Percentiles rank a stretch among this genome's conserved stretches.
Evolutionary conservation across 345 rosid genomes (phyloP).

Genomic region (Triadica sebifera): DNA sequence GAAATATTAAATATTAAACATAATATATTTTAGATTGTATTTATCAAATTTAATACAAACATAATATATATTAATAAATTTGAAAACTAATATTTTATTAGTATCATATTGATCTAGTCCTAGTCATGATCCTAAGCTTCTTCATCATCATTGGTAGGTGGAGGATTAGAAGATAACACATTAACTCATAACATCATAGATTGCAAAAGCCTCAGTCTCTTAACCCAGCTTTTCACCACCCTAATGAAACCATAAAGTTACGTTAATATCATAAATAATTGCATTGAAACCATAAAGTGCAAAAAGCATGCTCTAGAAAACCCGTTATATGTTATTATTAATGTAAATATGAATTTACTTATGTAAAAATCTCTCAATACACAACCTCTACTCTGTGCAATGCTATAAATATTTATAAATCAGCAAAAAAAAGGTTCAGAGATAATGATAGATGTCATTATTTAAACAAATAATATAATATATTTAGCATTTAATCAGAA

Average conservation of each 20-base stretch:
- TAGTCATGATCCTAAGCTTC: too few species aligned
- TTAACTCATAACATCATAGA: conserved; percentile 92
- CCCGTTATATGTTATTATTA: neutral
- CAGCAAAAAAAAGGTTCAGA: neutral
- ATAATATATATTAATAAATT: too few species aligned
- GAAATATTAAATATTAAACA: too few species aligned
- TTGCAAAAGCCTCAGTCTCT: conserved; percentile 89
- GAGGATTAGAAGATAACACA: too few species aligned
- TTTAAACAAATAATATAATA: neutral
- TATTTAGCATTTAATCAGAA: neutral
- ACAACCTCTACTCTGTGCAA: neutral
- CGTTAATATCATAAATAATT: neutral
- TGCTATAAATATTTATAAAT: neutral
- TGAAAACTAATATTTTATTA: too few species aligned
- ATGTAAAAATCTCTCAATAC: neutral
- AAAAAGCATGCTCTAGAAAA: neutral
- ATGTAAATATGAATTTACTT: neutral
- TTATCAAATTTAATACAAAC: too few species aligned
- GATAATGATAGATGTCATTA: neutral
- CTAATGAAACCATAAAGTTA: conserved; percentile 35
- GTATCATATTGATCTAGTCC: too few species aligned
- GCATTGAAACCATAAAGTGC: neutral
- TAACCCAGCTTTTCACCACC: conserved; percentile 69
- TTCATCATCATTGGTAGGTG: too few species aligned
- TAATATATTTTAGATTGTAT: too few species aligned